Evolutionary conservation across 768 basidiomycete species (phyloP).

Genomic region (Lepiota venenata): DNA sequence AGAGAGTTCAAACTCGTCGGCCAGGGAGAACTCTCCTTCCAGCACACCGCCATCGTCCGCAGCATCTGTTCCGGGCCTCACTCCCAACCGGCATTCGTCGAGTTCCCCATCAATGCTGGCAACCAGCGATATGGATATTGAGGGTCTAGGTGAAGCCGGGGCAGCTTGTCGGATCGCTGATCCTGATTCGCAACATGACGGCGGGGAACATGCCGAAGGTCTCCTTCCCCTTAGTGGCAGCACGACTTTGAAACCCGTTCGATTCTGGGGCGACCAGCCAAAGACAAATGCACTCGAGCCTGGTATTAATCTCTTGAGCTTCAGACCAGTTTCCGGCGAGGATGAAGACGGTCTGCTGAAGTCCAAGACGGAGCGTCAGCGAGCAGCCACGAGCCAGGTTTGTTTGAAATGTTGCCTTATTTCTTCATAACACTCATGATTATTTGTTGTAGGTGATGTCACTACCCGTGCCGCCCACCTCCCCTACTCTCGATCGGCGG

Average conservation of each 20-base stretch:
- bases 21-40: slow-evolving; percentile 18
- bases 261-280: slow-evolving; percentile 39
- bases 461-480: slow-evolving; percentile 45
- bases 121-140: slow-evolving; percentile 35
- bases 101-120: slow-evolving; percentile 48
- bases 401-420: slow-evolving; percentile 6
- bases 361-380: slow-evolving; percentile 26
- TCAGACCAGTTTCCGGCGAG: slow-evolving; percentile 24
- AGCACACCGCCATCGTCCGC: slow-evolving; percentile 37
- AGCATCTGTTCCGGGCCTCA: slow-evolving; percentile 57
- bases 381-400: slow-evolving; percentile 24
- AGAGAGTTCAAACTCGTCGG: slow-evolving; percentile 14
- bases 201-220: slow-evolving; percentile 17
- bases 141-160: slow-evolving; percentile 18
- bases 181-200: slow-evolving; percentile 14
- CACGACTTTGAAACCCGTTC: slow-evolving; percentile 37
- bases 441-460: slow-evolving; percentile 33
- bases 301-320: slow-evolving; percentile 35
- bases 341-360: slow-evolving; percentile 24
- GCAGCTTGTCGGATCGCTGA: slow-evolving; percentile 4
- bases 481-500: slow-evolving; percentile 29
- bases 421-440: slow-evolving; percentile 11
- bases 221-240: slow-evolving; percentile 33
- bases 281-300: slow-evolving; percentile 31
- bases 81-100: slow-evolving; percentile 60